phyloP scores from a whole-genome alignment of 306 rosid species.

The Prunus dulcis region DNA sequence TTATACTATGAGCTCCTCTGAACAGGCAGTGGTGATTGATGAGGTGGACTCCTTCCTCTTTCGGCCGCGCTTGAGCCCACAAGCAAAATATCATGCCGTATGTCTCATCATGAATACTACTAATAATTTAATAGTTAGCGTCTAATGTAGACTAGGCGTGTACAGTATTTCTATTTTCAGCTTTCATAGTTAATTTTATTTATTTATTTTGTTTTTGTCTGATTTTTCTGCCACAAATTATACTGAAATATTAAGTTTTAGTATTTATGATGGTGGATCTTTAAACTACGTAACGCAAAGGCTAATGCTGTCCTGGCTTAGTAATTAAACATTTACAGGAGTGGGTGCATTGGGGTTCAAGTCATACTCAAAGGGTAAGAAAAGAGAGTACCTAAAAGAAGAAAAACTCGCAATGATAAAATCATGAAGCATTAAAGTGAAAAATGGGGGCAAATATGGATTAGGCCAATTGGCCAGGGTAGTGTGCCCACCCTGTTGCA shows the following conservation, averaged over 20 bases:
- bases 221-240: not conserved
- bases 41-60: slow-evolving; percentile 97
- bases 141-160: slow-evolving; percentile 16
- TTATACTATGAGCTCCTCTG: slow-evolving; percentile 6
- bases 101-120: slow-evolving; percentile 24
- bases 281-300: too few species aligned
- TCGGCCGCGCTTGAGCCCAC: slow-evolving; percentile 80
- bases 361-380: too few species aligned
- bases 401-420: not conserved
- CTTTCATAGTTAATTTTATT: not conserved
- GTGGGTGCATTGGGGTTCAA: not conserved
- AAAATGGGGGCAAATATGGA: too few species aligned
- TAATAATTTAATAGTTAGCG: not conserved
- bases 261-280: not conserved
- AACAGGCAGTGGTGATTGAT: slow-evolving; percentile 82
- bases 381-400: too few species aligned
- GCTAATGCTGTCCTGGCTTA: not conserved
- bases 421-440: not conserved
- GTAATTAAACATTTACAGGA: not conserved
- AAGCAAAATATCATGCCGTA: slow-evolving; percentile 91
- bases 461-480: too few species aligned
- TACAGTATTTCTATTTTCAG: not conserved
- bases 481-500: too few species aligned
- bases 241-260: not conserved
- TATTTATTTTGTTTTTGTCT: not conserved